These are phyloP conservation scores for Phyllosticta citrichinensis DNA, from an alignment of 2,329 filamentous ascomycete genomes.

Conservation along the genomic window DNA sequence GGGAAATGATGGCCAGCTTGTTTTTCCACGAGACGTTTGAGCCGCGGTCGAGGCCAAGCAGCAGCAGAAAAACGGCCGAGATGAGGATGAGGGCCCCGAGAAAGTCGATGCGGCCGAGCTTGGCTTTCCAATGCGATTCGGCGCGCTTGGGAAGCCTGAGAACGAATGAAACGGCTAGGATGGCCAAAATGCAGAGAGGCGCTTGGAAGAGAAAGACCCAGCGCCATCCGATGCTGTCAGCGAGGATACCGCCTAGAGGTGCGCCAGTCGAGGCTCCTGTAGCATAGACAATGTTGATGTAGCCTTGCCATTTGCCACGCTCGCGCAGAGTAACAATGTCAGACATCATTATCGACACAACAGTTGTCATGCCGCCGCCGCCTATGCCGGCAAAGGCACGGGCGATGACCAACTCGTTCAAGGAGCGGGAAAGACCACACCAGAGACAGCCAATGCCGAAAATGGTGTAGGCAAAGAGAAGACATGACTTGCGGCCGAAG, in stretches of 20 bases:
- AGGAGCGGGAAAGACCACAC: slow-evolving; percentile 54
- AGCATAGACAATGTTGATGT: slow-evolving; percentile 63
- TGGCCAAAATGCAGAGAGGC: slow-evolving; percentile 57
- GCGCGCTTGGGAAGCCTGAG: slow-evolving; percentile 52
- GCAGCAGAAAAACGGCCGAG: slow-evolving; percentile 52
- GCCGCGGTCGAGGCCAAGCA: slow-evolving; percentile 62
- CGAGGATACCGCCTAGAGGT: slow-evolving; percentile 59
- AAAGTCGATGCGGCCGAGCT: slow-evolving; percentile 62
- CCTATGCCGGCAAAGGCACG: slow-evolving; percentile 56
- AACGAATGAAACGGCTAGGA: slow-evolving; percentile 51
- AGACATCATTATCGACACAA: slow-evolving; percentile 59
- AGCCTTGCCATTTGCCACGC: slow-evolving; percentile 63
- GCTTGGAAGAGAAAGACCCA: slow-evolving; percentile 66
- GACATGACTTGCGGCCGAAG: slow-evolving; percentile 56
- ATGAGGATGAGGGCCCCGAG: slow-evolving; percentile 59
- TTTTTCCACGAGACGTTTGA: slow-evolving; percentile 61
- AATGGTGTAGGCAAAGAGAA: slow-evolving; percentile 54
- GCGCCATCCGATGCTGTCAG: slow-evolving; percentile 65
- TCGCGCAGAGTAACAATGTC: slow-evolving; percentile 62
- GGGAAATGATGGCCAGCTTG: slow-evolving; percentile 46
- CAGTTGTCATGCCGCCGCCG: slow-evolving; percentile 61
- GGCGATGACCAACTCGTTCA: slow-evolving; percentile 56
- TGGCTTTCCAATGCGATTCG: slow-evolving; percentile 52
- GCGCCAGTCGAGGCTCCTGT: slow-evolving; percentile 59
- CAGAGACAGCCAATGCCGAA: slow-evolving; percentile 56